Base-by-base conservation (phyloP, 2,329 filamentous ascomycete genomes). In the Aspergillus fructus region DNA sequence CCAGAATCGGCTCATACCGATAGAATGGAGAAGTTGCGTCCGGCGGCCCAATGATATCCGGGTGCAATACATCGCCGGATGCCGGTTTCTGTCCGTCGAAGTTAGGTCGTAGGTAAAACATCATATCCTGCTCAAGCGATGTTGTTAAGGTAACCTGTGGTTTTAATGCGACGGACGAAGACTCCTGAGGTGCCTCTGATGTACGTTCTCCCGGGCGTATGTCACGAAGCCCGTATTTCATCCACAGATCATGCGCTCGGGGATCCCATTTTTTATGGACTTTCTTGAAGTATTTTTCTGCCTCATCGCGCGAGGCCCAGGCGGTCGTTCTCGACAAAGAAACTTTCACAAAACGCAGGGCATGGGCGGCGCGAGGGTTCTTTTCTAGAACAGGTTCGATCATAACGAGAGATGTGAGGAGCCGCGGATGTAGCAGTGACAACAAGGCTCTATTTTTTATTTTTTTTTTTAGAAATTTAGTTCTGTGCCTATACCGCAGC, bases 41-140 rank as follows among this genome's bases (percentile, higher is more conserved):
- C 2, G 30, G 11, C 4, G 53, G 52, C 5, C 56, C 56, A 11
- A 55, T 49, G 13, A 59, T 24, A 24, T 59, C 57, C 19, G 53
- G 27, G 15, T 49, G 27, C 13, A 42, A 49, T 6, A 49, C 53
- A 17, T 49, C 53, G 4, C 41, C 33, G n/a, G 17, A 49, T 21
- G 27, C 42, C 1, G 30, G 19, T 1, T 40, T 27, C 9, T 24
- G 34, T 4, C 24, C 19, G 11, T 37, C 9, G 15, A 68, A 66
- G 51, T 70, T 72, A 23, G 68, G 63, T 3, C 71, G 66, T 7
- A 68, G 40, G 58, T 72, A 74, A 6, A 68, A 67, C 39, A 71
- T 66, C 3, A 91, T 86, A 74, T 93, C 90, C 69, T 94, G 89
- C 71, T 93, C 86, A 68, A 91, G 91, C 0, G 89, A 87, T 0